A percentile compares a stretch with the other conserved stretches of the same genome.
Evolutionary conservation across 176 grass and related monocot genomes (phyloP).

Genomic region (Oryza longistaminata): DNA sequence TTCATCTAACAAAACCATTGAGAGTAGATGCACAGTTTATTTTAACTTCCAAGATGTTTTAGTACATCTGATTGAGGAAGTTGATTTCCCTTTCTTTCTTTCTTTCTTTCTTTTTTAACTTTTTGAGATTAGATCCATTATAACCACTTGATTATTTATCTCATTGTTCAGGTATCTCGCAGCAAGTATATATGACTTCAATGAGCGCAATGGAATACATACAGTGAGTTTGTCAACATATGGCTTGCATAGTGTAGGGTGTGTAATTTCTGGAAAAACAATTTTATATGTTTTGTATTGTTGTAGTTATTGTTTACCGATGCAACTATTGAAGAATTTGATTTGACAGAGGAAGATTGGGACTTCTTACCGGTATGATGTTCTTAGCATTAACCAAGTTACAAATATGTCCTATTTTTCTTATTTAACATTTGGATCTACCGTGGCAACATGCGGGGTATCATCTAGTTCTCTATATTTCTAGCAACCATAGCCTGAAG

Average conservation of each 20-base stretch:
- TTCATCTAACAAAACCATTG: neutral
- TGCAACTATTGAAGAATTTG: constrained; percentile 54
- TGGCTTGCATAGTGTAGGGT: constrained; percentile 11
- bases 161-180: constrained; percentile 56
- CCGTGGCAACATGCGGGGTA: neutral
- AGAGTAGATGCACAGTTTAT: neutral
- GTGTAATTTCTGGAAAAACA: constrained; percentile 28
- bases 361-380: constrained; percentile 62
- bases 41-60: neutral
- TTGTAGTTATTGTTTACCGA: constrained; percentile 74
- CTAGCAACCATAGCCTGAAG: neutral
- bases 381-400: constrained; percentile 15
- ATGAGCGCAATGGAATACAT: constrained; percentile 54
- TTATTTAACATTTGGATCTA: neutral
- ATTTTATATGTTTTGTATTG: constrained; percentile 45
- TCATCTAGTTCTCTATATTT: neutral
- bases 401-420: neutral
- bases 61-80: neutral
- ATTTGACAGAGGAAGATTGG: constrained; percentile 81
- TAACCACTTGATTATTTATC: neutral
- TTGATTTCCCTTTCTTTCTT: constrained; percentile 8
- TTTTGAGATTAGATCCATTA: neutral
- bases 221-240: constrained; percentile 54
- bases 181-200: constrained; percentile 60
- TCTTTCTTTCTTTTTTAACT: neutral